Evolutionary conservation across 2,329 filamentous ascomycete species (phyloP), one percentile per base, ranked within the genome.

Genomic region (Alternaria gaisen): DNA sequence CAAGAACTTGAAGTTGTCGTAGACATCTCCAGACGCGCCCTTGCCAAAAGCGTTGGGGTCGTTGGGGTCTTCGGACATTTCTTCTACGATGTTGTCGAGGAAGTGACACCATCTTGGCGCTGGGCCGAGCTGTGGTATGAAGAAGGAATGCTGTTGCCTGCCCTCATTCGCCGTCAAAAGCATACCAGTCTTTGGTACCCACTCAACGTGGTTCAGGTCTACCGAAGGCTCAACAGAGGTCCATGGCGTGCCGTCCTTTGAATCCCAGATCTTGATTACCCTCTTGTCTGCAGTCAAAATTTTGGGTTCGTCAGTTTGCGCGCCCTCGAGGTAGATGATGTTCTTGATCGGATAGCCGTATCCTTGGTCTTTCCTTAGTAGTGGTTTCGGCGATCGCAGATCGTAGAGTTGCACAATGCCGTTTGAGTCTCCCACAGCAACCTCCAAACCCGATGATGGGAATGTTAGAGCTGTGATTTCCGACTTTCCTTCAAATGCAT

Each of bases 1-100:
- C 75, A 99, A 84, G 87, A 99, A 99, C 81, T 98, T 99, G 87
- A 94, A 98, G 80, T 99, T 98, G 81, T 99, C 95, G 83, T 99
- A 99, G 10, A 95, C 92, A 70, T 95, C 90, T 30, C 90, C 90
- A 61, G 84, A 85, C 30, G 85, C 83, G 75, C 90, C 70, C n/a
- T 78, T 74, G 42, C 78, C 80, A 69, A 80, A 85, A 3, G 83
- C 80, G 58, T 86, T 85, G 5, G 88, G 88, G 71, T 90, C 88
- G 70, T 88, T 86, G 9, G 84, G 83, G 69, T 90, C 87, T 76
- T 98, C 94, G 9, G 94, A 94, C 93, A 99, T 97, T 80, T 99
- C 96, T 82, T 99, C 95, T 10, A 98, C 95, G 73, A 99, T 88
- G 73, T 96, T 97, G 80, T 99, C 96, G 64, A 99, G 83, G 87